phyloP scores from a whole-genome alignment of 495 filamentous ascomycete genomes.

The Entonaema liquescens region DNA sequence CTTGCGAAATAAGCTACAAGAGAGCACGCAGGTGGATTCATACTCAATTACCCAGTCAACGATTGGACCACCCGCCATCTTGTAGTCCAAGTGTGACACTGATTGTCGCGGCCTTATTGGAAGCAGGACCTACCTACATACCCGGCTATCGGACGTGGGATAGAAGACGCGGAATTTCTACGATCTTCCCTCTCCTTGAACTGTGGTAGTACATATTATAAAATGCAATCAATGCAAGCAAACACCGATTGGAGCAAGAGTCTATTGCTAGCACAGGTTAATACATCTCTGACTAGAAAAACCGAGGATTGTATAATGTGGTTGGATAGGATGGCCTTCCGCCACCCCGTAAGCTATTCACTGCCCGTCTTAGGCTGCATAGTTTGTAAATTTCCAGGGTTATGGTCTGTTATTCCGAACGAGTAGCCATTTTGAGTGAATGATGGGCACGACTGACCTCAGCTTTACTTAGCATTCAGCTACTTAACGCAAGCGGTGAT shows the following conservation, averaged over 20 bases:
- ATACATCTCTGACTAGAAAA: constrained; percentile 6
- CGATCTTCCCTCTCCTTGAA: constrained; percentile 25
- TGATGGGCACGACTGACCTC: constrained; percentile 32
- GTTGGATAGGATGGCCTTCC: constrained; percentile 32
- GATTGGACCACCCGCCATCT: constrained; percentile 20
- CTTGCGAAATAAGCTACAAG: constrained; percentile 15
- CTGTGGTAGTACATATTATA: constrained; percentile 8
- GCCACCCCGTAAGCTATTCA: constrained; percentile 15
- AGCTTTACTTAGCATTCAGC: constrained; percentile 25
- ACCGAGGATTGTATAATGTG: constrained; percentile 13
- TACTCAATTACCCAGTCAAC: neutral
- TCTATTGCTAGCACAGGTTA: constrained; percentile 11
- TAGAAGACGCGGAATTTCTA: constrained; percentile 34
- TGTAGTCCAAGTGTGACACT: constrained; percentile 34
- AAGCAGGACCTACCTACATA: constrained; percentile 24
- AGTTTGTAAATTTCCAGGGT: constrained; percentile 11
- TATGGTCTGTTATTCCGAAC: constrained; percentile 16
- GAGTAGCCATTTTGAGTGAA: constrained; percentile 11
- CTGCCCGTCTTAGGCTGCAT: constrained; percentile 17
- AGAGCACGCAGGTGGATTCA: constrained; percentile 22
- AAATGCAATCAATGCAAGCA: constrained; percentile 22
- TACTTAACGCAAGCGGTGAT: constrained; percentile 10
- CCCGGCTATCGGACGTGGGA: constrained; percentile 34
- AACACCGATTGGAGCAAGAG: constrained; percentile 16
- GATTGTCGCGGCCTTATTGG: constrained; percentile 22